Base-by-base conservation (phyloP, 2,329 filamentous ascomycete species). In the Trichoderma sp. region DNA sequence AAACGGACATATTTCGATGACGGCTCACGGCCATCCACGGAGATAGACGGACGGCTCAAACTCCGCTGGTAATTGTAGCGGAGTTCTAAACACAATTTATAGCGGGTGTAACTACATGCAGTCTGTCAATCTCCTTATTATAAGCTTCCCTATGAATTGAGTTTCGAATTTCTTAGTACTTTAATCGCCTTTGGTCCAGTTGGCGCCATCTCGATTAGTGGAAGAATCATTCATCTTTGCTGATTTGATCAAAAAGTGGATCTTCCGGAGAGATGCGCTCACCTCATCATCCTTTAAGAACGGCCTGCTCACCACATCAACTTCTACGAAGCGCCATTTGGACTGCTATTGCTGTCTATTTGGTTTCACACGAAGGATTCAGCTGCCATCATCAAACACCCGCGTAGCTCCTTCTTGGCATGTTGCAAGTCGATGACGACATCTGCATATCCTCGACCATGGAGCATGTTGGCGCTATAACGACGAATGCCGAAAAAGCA, bases 331-430 rank as follows among this genome's bases (percentile, higher is more conserved):
- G n/a, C 18, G 24, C 37, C 24, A 16, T 16, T 43, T 26, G 16
- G 7, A 14, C n/a, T 28, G 7, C 30, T 37, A 8, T n/a, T 28
- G 4, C 30, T 28, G n/a, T n/a, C 21, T 18, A 21, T 3, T 46
- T 32, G 13, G 43, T 26, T 14, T 30, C 21, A n/a, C 59, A 52
- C n/a, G 5, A 30, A 51, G 21, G 11, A 8, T 32, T 46, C 24
- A 43, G 61, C 61, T 65, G 61, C 61, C 61, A 65, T 65, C 61
- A 65, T 65, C 61, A 43, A 24, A 10, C 21, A 24, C 18, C 51
- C 61, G 43, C 26, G 51, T n/a, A 24, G 61, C 14, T 43, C 14
- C 26, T 24, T 6, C 14, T 16, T 51, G 32, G 14, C n/a, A 13
- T 46, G 26, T 14, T 24, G 14, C n/a, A 34, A 1, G 49, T 56